Conservation (phyloP, 2,329 filamentous ascomycete species). For the Colletotrichum trifolii region DNA sequence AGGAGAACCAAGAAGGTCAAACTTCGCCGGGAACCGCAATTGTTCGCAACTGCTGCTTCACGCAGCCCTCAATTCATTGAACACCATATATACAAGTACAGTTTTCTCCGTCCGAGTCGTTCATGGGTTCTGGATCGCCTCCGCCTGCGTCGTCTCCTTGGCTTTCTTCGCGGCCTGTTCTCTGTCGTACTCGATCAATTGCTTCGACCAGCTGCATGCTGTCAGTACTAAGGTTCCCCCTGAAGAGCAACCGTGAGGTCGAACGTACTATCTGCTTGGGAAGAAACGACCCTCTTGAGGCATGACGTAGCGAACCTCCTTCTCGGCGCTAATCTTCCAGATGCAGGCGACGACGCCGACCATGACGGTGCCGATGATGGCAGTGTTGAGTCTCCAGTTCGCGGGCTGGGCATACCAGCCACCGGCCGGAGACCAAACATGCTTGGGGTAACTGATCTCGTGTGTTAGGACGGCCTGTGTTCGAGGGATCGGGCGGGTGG, state of each 20-base stretch:
- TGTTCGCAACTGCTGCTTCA: conserved; percentile 30
- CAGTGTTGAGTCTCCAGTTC: conserved; percentile 96
- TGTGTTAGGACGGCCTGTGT: conserved; percentile 28
- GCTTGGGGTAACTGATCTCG: conserved; percentile 88
- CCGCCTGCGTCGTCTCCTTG: conserved; percentile 40
- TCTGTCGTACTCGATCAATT: conserved; percentile 57
- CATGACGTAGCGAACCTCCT: conserved; percentile 79
- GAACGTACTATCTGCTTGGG: conserved; percentile 82
- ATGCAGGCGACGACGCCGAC: conserved; percentile 74
- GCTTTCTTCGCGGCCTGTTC: conserved; percentile 51
- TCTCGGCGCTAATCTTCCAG: conserved; percentile 79
- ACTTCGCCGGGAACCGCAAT: neutral
- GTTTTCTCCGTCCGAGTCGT: conserved; percentile 14
- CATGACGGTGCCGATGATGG: conserved; percentile 76
- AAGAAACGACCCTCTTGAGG: conserved; percentile 83
- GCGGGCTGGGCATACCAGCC: conserved; percentile 96
- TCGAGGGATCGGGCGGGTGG: conserved; percentile 36
- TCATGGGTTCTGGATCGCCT: conserved; percentile 36
- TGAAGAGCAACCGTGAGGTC: neutral
- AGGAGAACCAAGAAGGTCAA: neutral
- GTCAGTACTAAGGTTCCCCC: neutral
- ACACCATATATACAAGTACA: conserved; percentile 36
- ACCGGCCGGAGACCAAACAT: conserved; percentile 98
- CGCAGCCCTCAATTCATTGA: conserved; percentile 34
- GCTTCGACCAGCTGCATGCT: conserved; percentile 55